phyloP scores from a whole-genome alignment of 192 early-diverging fungal species.

The Phycomyces blakesleeanus region DNA sequence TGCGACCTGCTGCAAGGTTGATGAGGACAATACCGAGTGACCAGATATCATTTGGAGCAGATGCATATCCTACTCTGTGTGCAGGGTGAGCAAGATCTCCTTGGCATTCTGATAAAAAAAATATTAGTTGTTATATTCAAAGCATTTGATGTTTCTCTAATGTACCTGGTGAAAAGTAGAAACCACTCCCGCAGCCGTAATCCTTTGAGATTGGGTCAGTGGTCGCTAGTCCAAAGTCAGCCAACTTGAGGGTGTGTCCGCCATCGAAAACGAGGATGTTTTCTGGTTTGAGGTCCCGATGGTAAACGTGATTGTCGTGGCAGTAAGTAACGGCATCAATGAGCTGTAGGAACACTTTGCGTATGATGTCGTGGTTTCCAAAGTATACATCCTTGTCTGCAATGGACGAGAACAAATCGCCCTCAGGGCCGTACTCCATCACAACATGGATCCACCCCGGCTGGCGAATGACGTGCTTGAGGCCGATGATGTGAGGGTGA shows the following conservation, averaged over 20 bases:
- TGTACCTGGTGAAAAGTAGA: conserved; percentile 53
- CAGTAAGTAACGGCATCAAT: conserved; percentile 74
- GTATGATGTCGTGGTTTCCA: conserved; percentile 67
- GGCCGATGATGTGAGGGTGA: conserved; percentile 64
- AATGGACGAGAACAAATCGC: conserved; percentile 95
- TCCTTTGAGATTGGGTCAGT: conserved; percentile 75
- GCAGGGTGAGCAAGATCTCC: conserved; percentile 42
- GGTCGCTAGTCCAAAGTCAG: conserved; percentile 93
- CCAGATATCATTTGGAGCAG: conserved; percentile 86
- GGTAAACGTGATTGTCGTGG: conserved; percentile 73
- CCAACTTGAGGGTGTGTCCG: conserved; percentile 71
- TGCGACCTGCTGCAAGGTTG: conserved; percentile 82
- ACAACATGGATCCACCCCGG: conserved; percentile 52
- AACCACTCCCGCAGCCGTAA: conserved; percentile 81
- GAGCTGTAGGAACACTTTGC: conserved; percentile 79
- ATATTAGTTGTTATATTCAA: neutral
- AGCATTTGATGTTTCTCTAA: no score
- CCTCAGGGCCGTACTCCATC: conserved; percentile 78
- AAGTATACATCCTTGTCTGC: conserved; percentile 72
- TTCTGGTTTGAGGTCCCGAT: conserved; percentile 89
- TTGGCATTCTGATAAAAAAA: conserved; percentile 55
- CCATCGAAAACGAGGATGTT: conserved; percentile 63
- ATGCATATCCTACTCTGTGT: conserved; percentile 42
- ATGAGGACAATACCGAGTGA: conserved; percentile 85
- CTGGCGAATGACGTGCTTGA: conserved; percentile 64